Percentiles rank a stretch among this genome's conserved stretches.
Conservation (phyloP, 306 rosid genomes). For the Dryas alaskensis region DNA sequence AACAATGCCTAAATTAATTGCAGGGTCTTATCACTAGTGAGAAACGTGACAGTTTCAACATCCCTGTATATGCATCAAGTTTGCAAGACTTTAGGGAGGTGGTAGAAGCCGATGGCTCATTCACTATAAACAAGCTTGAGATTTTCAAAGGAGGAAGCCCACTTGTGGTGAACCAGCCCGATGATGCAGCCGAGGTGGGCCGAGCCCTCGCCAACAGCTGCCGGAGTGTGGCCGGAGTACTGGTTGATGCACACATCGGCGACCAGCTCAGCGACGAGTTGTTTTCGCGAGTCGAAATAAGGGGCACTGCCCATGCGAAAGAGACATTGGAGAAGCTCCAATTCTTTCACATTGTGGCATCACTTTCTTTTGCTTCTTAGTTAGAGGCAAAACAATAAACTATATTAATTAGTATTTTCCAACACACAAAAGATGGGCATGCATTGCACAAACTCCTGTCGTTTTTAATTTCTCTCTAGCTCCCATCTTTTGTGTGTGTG, state of each 20-base stretch:
- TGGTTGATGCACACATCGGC: conserved; percentile 91
- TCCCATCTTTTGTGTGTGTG: conserved; percentile 12
- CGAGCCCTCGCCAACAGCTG: conserved; percentile 73
- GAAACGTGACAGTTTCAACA: conserved; percentile 74
- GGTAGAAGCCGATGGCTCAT: conserved; percentile 80
- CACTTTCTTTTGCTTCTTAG: conserved; percentile 54
- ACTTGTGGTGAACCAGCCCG: conserved; percentile 68
- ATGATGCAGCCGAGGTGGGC: conserved; percentile 65
- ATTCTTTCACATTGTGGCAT: conserved; percentile 90
- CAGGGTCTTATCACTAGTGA: conserved; percentile 74
- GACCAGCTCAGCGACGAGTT: conserved; percentile 71
- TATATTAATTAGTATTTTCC: not conserved
- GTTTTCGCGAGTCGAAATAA: conserved; percentile 51
- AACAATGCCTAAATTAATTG: not conserved
- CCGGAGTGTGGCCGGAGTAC: conserved; percentile 76
- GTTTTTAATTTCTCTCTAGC: not conserved
- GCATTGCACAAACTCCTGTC: not conserved
- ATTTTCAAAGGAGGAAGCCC: conserved; percentile 98
- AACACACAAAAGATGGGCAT: conserved; percentile 20
- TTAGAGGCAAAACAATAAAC: not conserved
- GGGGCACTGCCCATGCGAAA: conserved; percentile 65
- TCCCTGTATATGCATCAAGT: conserved; percentile 88
- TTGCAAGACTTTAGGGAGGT: conserved; percentile 85
- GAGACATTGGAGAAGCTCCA: conserved; percentile 74
- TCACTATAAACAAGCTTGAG: conserved; percentile 77